These are phyloP conservation scores for Wickerhamomyces kurtzmanii DNA, from an alignment of 805 yeast genomes.

Conservation along the genomic window DNA sequence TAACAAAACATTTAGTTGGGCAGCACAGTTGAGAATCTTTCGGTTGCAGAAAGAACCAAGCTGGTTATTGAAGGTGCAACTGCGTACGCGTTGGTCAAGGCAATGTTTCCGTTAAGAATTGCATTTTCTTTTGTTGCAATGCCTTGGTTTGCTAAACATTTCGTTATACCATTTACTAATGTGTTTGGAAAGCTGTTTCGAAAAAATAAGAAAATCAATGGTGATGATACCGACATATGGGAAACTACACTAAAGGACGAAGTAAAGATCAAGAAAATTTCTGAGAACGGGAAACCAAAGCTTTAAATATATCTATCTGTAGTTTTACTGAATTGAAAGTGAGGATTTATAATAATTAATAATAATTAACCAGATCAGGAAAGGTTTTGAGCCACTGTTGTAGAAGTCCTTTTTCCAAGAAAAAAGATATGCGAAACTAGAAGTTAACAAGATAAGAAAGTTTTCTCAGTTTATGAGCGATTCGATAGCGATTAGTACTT, in stretches of 20 bases:
- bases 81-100: constrained; percentile 58
- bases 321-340: constrained; percentile 1
- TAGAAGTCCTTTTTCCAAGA: not conserved
- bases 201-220: not conserved
- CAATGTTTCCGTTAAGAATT: constrained; percentile 43
- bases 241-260: too few species aligned
- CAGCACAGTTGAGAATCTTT: constrained; percentile 19
- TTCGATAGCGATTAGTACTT: too few species aligned
- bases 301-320: not conserved
- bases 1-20: constrained; percentile 9
- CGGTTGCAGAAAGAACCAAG: constrained; percentile 39
- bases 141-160: constrained; percentile 46
- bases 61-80: constrained; percentile 65
- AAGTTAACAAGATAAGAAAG: not conserved
- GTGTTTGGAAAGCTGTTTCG: not conserved
- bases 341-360: not conserved
- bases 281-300: not conserved
- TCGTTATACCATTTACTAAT: constrained; percentile 30
- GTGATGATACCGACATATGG: not conserved
- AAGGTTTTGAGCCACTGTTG: too few species aligned
- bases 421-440: not conserved
- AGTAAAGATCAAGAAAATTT: too few species aligned
- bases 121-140: constrained; percentile 38
- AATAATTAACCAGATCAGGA: not conserved
- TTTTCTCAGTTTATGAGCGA: too few species aligned